These are phyloP conservation scores for Deinandra increscens DNA, from an alignment of 129 eudicot genomes.

Conservation along the genomic window DNA sequence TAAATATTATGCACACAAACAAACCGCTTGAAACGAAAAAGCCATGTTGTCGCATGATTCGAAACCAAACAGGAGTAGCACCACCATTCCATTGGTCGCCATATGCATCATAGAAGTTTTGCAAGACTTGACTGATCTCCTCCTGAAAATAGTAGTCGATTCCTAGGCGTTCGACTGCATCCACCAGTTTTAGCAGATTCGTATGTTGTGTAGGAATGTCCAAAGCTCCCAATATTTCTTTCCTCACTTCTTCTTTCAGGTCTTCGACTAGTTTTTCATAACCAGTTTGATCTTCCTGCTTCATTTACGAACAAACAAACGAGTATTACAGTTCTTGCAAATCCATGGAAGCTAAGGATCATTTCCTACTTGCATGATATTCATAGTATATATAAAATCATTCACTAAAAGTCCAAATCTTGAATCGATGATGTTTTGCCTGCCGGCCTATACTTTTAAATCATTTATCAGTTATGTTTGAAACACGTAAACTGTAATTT, in stretches of 20 bases:
- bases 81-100: neutral
- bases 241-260: neutral
- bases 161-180: slow-evolving; percentile 9
- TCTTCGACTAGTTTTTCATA: neutral
- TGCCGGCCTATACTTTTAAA: neutral
- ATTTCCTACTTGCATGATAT: neutral
- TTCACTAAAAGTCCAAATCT: too few relatives aligned
- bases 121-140: slow-evolving; percentile 4
- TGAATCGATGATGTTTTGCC: neutral
- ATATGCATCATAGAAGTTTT: neutral
- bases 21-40: slow-evolving; percentile 13
- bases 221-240: neutral
- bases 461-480: neutral
- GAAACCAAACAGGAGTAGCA: slow-evolving; percentile 11
- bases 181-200: neutral
- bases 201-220: neutral
- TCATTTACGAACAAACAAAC: neutral
- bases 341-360: neutral
- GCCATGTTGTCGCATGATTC: slow-evolving; percentile 17
- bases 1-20: neutral
- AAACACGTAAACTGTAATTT: too few relatives aligned
- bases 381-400: neutral
- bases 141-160: neutral
- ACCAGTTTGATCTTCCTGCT: neutral
- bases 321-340: neutral